Evolutionary conservation across 1,284 basidiomycete genomes (phyloP), one percentile per base, ranked within the genome.

Genomic region (Apiotrichum montevideense): DNA sequence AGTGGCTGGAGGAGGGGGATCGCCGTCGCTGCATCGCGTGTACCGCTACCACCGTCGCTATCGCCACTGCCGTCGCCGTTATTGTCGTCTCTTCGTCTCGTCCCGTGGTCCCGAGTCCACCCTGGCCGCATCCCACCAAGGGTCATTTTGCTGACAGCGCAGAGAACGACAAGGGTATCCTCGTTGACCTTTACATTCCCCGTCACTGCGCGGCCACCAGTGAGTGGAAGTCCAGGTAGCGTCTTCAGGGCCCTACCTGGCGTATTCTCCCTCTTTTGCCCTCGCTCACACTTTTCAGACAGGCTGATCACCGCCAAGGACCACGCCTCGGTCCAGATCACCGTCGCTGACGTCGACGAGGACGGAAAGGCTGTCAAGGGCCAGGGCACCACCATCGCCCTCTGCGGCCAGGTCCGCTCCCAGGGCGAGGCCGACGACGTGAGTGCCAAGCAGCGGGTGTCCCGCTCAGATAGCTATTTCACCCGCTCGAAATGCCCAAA

Each of bases 131-230:
- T 21, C 21, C 21, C 21, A 21, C 21, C 21, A 21, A 21, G 21
- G 21, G 21, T 21, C 21, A 21, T 21, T 21, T 21, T 21, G 37
- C 37, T 39, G 37, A 39, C 37, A 7, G 37, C 13, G 37, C 15
- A 49, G 47, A 49, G 47, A 49, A 49, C 47, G 47, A 49, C 47
- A 68, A 97, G 90, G 94, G 95, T 82, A 84, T 91, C 78, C 94
- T 98, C 78, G 95, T 98, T 77, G 95, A 98, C 84, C 92, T 98
- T 80, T 98, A 98, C 84, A 75, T 98, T 77, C 95, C 95, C 78
- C 91, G 95, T 84, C 98, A 98, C 81, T 98, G 96, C 81, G 85
- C 90, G 78, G 90, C 92, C 62, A 96, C 90, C 70, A 92, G 90
- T 93, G 75, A 75, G 88, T 84, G 37, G 37, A 39, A 21, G 21